Conservation (phyloP, 2,329 filamentous ascomycete species). For the Ceratocystis smalleyi region DNA sequence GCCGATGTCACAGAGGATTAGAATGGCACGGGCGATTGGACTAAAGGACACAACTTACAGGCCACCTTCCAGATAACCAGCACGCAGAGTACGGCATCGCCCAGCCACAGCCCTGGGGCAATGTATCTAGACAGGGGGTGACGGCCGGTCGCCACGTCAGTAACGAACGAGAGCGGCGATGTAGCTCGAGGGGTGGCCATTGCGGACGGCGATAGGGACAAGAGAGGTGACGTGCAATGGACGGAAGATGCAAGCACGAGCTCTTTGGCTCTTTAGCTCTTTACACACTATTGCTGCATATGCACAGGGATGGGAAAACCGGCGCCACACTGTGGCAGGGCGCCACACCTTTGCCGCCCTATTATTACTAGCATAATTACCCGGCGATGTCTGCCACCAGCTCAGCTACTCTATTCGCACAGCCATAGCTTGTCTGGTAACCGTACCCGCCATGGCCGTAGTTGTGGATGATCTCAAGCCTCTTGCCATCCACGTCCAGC, state of each 20-base stretch:
- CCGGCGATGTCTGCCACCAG: conserved; percentile 46
- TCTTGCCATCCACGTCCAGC: conserved; percentile 38
- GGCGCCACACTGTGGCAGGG: not conserved
- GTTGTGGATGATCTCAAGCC: conserved; percentile 63
- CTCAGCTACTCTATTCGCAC: conserved; percentile 48
- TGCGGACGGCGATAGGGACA: not conserved
- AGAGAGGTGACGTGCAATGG: not conserved
- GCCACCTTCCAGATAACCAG: conserved; percentile 67
- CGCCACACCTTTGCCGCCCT: not conserved
- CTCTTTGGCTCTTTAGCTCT: not conserved
- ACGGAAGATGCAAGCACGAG: not conserved
- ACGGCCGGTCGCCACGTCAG: conserved; percentile 34
- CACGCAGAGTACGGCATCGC: conserved; percentile 56
- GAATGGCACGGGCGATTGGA: not conserved
- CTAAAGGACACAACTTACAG: conserved; percentile 40
- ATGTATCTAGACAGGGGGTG: conserved; percentile 36
- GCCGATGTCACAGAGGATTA: not conserved
- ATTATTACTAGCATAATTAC: not conserved
- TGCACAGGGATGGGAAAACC: not conserved
- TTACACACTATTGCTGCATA: not conserved
- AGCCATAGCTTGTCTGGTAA: conserved; percentile 55
- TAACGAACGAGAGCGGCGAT: conserved; percentile 19
- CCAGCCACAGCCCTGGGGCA: conserved; percentile 47
- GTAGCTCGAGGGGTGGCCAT: not conserved
- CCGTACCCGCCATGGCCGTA: conserved; percentile 72